Conservation (phyloP, 257 asterid species). For the Asclepias syriaca region DNA sequence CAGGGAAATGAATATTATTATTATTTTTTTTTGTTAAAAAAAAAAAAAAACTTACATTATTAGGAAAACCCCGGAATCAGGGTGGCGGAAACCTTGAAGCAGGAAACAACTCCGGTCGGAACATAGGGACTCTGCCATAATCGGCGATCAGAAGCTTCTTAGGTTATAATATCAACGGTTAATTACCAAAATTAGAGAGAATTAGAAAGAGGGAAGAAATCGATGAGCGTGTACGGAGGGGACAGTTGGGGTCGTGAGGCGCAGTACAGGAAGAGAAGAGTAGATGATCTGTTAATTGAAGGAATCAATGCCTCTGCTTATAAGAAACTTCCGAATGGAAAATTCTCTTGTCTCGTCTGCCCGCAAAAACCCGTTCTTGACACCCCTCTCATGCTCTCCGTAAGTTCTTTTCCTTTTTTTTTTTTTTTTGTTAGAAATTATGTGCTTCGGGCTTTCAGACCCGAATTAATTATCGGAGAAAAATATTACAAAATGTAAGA, state of each 20-base stretch:
- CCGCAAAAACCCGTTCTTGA: constrained; percentile 59
- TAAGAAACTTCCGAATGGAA: constrained; percentile 58
- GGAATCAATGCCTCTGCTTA: constrained; percentile 44
- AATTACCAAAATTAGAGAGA: neutral
- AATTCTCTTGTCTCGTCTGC: constrained; percentile 61
- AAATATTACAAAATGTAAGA: neutral
- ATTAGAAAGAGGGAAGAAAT: neutral
- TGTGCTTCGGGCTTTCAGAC: neutral
- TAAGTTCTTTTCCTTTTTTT: constrained; percentile 22
- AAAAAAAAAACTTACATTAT: no score
- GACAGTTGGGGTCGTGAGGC: constrained; percentile 77
- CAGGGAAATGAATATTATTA: no score
- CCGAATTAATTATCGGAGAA: neutral
- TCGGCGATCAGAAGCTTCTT: neutral
- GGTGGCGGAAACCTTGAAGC: neutral
- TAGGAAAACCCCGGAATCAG: no score
- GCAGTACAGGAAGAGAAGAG: constrained; percentile 56
- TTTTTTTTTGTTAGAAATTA: neutral
- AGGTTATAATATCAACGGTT: neutral
- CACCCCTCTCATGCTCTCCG: constrained; percentile 51
- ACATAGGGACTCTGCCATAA: neutral
- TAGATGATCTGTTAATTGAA: constrained; percentile 54
- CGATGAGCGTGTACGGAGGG: constrained; percentile 80
- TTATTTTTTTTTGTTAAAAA: no score
- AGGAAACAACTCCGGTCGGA: neutral